Percentiles rank a stretch among this genome's conserved stretches.
phyloP scores from a whole-genome alignment of 495 filamentous ascomycete species.

The Daldinia bambusicola region DNA sequence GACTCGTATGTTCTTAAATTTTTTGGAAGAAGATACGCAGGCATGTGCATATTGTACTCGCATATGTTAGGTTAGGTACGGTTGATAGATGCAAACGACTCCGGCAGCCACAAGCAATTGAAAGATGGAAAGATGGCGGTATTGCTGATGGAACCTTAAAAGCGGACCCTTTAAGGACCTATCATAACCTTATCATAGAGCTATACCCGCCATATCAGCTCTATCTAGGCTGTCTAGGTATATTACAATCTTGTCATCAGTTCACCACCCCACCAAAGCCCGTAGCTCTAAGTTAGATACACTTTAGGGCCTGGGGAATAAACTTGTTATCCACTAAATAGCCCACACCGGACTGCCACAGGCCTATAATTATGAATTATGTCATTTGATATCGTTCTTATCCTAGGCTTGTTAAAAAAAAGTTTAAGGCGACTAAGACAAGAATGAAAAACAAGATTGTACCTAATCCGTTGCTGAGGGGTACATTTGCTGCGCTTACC shows the following conservation, averaged over 20 bases:
- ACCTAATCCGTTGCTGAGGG: background rate
- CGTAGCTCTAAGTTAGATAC: slow-evolving; percentile 19
- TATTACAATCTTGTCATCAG: too few species aligned
- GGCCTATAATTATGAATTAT: slow-evolving; percentile 22
- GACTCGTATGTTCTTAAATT: slow-evolving; percentile 14
- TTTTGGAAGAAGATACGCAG: slow-evolving; percentile 2
- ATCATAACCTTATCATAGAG: background rate
- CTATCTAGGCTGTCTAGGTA: too few species aligned
- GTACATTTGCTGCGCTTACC: background rate
- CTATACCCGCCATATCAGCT: too few species aligned
- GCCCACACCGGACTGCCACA: too few species aligned
- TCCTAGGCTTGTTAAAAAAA: background rate
- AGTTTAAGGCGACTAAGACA: background rate
- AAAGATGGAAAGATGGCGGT: slow-evolving; percentile 9
- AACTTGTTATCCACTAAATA: slow-evolving; percentile 20
- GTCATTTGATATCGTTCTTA: slow-evolving; percentile 22
- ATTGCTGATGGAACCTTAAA: slow-evolving; percentile 6
- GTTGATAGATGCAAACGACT: slow-evolving; percentile 1
- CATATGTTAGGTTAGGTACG: slow-evolving; percentile 17
- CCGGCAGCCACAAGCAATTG: background rate
- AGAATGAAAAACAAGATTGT: too few species aligned
- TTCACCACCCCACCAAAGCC: slow-evolving; percentile 1
- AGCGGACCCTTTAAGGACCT: background rate
- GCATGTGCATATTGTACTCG: slow-evolving; percentile 6
- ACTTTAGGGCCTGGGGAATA: background rate